Evolutionary conservation across 1,284 basidiomycete species (phyloP), one percentile per base, ranked within the genome.

Genomic region (Tilletia indica): DNA sequence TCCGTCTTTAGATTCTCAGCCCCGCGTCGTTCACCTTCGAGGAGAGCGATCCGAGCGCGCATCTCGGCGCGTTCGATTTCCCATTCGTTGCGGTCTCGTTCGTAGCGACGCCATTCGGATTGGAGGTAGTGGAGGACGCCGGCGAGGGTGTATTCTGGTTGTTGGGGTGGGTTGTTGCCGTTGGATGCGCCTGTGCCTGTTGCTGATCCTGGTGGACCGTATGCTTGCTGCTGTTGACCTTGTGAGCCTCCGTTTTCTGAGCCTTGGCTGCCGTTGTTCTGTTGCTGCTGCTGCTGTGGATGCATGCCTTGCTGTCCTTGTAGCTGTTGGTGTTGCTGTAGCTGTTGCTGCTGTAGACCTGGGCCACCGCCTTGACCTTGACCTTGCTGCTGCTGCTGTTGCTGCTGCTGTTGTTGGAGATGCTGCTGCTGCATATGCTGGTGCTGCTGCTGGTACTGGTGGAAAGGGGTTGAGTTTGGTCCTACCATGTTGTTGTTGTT

Each of bases 51-150:
- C 68, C 96, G 90, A 70, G 95, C 94, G 92, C 94, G 75, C 94
- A 99, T 97, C 86, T 99, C 96, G 47, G 97, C 96, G 78, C 96
- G 88, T 86, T 99, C 96, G 81, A 99, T 99, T 88, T 98, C 96
- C 96, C 95, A 99, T 86, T 98, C 95, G 85, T 99, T 99, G 80
- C 96, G 89, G 86, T 99, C 95, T 84, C 93, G 91, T 85, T 98
- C 95, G 76, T 86, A 86, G 21, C 93, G 89, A 74, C 97, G 88
- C 93, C 95, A 98, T 88, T 99, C 97, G 69, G 93, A 93, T 86
- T 99, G 97, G 67, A 99, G 88, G 85, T 94, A 98, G 86, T 99
- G 96, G 73, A 99, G 88, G 72, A 98, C 94, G 82, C 91, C 93
- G 9, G 95, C 94, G 72, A 99, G 90, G 58, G 92, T 96, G 68